Evolutionary conservation across 371 early-diverging fungal species (phyloP), one percentile per base, ranked within the genome.

Genomic region (Nosema muscidifuracis): DNA sequence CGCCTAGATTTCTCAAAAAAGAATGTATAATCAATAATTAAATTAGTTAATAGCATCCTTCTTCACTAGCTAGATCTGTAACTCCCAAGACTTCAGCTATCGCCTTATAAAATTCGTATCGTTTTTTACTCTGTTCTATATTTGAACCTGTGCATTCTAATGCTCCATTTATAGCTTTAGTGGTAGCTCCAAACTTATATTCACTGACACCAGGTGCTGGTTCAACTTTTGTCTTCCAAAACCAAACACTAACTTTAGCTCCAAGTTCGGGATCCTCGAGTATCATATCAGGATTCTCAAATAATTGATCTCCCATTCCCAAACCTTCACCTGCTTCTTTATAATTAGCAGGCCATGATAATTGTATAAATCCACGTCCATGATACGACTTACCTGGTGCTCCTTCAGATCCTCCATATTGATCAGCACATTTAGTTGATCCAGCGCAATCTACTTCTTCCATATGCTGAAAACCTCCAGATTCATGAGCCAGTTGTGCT

Each of bases 311-410:
- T 47, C 78, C 79, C 42, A 75, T 47, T 4, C 79, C 80, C 12
- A 84, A 50, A 18, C 65, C 77, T 38, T 79, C 66, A 55, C 70
- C 55, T 28, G 84, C 84, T 31, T 56, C 79, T 65, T 80, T 72
- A 63, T 84, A 84, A 67, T 84, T 84, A 18, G 51, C 80, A 42
- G 81, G 74, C 84, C 84, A 84, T 26, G 78, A 57, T 1, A 84
- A 70, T 68, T 84, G 84, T 15, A 84, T 84, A 63, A 78, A 84
- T 57, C 84, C 84, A 34, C 84, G 50, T 7, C 84, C 84, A 62
- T 77, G 74, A 43, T 82, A 84, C 22, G 73, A 63, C 62, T 82
- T 79, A 20, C 84, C 84, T 4, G 82, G 80, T 15, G 66, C 79
- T 10, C 80, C 83, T 31, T 36, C 61, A 22, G 34, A 22, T 28